A percentile compares a stretch with the other conserved stretches of the same genome.
phyloP scores from a whole-genome alignment of 2,329 filamentous ascomycete species.

The Thelonectria discophora region DNA sequence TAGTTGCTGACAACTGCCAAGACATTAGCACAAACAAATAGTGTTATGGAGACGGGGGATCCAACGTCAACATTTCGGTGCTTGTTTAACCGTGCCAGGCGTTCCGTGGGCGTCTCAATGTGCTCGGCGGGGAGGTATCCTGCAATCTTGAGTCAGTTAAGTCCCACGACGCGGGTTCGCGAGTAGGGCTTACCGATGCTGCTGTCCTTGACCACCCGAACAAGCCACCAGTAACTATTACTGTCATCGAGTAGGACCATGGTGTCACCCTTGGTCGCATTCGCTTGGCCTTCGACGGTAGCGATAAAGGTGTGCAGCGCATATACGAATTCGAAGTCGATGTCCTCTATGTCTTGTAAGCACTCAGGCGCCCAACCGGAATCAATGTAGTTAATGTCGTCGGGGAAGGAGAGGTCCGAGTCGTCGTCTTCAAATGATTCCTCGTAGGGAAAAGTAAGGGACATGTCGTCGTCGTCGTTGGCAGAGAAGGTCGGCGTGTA shows the following conservation, averaged over 20 bases:
- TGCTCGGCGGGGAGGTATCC: constrained; percentile 97
- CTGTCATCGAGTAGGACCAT: constrained; percentile 99
- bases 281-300: constrained; percentile 97
- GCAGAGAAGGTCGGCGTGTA: constrained; percentile 41
- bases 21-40: constrained; percentile 21
- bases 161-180: background rate
- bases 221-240: constrained; percentile 99
- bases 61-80: constrained; percentile 96
- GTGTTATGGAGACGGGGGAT: constrained; percentile 3
- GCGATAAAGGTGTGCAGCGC: constrained; percentile 97
- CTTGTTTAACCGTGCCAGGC: constrained; percentile 93
- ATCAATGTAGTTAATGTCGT: constrained; percentile 72
- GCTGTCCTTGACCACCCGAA: constrained; percentile 95
- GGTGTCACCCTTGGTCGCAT: constrained; percentile 97
- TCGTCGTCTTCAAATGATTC: constrained; percentile 61
- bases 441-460: constrained; percentile 57
- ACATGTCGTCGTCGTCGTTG: constrained; percentile 40
- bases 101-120: constrained; percentile 96
- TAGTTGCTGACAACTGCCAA: constrained; percentile 65
- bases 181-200: constrained; percentile 73
- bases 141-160: constrained; percentile 49
- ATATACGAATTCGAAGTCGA: constrained; percentile 99
- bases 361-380: constrained; percentile 79
- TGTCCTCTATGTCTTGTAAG: constrained; percentile 97
- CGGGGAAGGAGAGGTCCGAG: constrained; percentile 63